These are phyloP conservation scores for Paecilomyces niveus DNA, from an alignment of 2,329 filamentous ascomycete species.

Conservation along the genomic window DNA sequence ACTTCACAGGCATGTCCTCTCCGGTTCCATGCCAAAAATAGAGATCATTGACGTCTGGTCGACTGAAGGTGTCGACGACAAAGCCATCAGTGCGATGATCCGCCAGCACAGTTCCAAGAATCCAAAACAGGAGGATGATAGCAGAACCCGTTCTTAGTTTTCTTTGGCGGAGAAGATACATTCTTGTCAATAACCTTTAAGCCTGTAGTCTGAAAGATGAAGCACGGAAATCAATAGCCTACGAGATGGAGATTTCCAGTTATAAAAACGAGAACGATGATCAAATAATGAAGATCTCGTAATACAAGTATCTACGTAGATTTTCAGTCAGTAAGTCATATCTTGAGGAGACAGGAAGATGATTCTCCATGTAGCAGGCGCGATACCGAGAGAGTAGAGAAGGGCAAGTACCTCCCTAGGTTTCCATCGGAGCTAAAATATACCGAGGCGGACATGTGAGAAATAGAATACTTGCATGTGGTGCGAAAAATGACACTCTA, in stretches of 20 bases:
- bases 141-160: neutral
- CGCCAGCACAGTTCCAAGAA: neutral
- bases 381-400: neutral
- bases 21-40: constrained; percentile 61
- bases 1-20: constrained; percentile 49
- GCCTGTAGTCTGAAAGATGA: neutral
- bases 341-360: no score
- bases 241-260: neutral
- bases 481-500: no score
- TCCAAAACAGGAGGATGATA: neutral
- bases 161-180: neutral
- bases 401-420: neutral
- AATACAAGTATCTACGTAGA: neutral
- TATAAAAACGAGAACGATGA: no score
- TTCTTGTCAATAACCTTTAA: neutral
- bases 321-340: no score
- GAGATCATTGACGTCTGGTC: constrained; percentile 49
- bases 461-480: neutral
- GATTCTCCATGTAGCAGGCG: neutral
- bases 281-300: no score
- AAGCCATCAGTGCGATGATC: constrained; percentile 9
- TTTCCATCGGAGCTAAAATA: neutral
- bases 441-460: neutral
- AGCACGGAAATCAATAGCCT: neutral
- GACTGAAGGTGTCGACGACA: constrained; percentile 56